Conservation (phyloP, 2,329 filamentous ascomycete genomes). For the Aspergillus sp. region DNA sequence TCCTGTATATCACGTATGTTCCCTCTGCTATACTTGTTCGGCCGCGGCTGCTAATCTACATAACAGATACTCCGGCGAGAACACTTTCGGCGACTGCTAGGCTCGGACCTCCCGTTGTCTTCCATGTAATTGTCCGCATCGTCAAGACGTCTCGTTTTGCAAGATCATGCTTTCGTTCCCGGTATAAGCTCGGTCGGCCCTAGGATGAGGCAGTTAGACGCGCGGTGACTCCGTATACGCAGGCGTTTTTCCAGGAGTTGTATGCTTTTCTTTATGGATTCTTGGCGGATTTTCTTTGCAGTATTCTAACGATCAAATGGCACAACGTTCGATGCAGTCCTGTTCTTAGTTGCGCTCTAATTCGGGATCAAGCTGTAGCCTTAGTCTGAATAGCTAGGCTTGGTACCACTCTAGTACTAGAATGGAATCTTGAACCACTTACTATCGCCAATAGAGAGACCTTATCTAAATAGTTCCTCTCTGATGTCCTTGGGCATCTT, state of each 20-base stretch:
- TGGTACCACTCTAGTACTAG: not conserved
- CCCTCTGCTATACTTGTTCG: conserved; percentile 4
- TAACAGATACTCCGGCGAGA: conserved; percentile 88
- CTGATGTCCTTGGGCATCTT: not conserved
- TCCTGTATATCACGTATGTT: conserved; percentile 93
- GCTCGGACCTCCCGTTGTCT: conserved; percentile 17
- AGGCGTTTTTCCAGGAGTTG: conserved; percentile 31
- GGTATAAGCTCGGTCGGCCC: conserved; percentile 15
- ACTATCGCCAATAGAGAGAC: not conserved
- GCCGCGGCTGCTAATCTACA: not conserved
- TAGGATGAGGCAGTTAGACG: conserved; percentile 19
- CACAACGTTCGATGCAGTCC: conserved; percentile 18
- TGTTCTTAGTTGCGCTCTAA: conserved; percentile 3
- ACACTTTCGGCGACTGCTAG: conserved; percentile 77
- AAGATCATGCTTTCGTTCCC: conserved; percentile 13
- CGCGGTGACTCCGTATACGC: conserved; percentile 26
- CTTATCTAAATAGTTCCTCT: too few relatives aligned
- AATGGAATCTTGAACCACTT: conserved; percentile 3
- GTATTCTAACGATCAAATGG: conserved; percentile 22
- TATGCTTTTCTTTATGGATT: conserved; percentile 17
- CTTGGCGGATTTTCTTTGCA: conserved; percentile 23
- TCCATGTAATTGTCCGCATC: conserved; percentile 18
- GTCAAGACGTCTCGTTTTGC: conserved; percentile 18
- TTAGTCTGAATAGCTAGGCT: conserved; percentile 4
- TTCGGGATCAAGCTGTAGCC: conserved; percentile 1